Evolutionary conservation across 495 filamentous ascomycete species (phyloP), one percentile per base, ranked within the genome.

Genomic region (Penicillium riverlandense): DNA sequence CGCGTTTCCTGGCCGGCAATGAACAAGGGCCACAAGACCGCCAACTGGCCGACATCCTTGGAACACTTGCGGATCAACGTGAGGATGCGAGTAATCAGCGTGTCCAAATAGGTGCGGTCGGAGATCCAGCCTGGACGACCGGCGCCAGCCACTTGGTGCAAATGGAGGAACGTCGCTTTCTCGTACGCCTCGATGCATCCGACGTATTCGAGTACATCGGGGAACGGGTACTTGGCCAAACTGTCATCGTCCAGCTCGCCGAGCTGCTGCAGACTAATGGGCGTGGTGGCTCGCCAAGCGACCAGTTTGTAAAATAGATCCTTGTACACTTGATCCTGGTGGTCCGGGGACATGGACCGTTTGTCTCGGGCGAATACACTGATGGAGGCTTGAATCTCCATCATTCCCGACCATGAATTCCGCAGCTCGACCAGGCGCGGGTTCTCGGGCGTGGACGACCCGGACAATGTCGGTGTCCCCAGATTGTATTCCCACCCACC

Each of bases 401-500:
- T 70, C 61, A 70, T 59, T 1, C 52, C 48, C 2, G 59, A 65
- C 66, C 66, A 70, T 29, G 54, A 53, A 14, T 61, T 40, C 7
- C 65, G 62, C 1, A 70, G 46, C 34, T 67, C 63, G 6, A 58
- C 44, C n/a, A 70, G 44, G 5, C 52, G 46, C 1, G 47, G 49
- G n/a, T 63, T 50, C 39, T 63, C 57, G 0, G 59, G 52, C 1
- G 49, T 48, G 2, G 45, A 14, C 2, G 55, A 44, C 4, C 54
- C 31, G 1, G 55, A 59, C 8, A 66, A 35, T 38, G 63, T 68
- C 0, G 65, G 63, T 0, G 57, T 68, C 8, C 64, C 62, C 7
- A 66, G 49, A 41, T 70, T 67, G 40, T 67, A 68, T 46, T 70
- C 66, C 64, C 64, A 70, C 8, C 63, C 66, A 12, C 66, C 64